A percentile compares a stretch with the other conserved stretches of the same genome.
These are phyloP conservation scores for Salicornia ramosissima DNA, from an alignment of 148 eudicot species.

Conservation along the genomic window DNA sequence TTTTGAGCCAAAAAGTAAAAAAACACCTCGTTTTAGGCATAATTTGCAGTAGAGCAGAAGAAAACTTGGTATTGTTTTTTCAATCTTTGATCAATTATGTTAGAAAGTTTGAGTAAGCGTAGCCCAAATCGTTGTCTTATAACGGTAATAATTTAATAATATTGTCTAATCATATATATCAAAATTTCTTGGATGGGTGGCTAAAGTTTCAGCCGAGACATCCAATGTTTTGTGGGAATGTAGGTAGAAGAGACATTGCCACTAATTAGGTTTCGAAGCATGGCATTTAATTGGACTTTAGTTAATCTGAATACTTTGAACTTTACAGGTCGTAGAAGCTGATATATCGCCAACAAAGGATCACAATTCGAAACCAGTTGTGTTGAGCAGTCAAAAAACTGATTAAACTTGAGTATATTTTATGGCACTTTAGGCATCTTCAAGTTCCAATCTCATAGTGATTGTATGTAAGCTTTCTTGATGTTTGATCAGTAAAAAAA, in stretches of 20 bases:
- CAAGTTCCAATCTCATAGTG: conserved; percentile 13
- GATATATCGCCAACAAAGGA: conserved; percentile 21
- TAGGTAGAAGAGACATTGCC: background rate
- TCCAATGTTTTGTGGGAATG: background rate
- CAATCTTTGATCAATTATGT: background rate
- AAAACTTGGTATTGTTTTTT: background rate
- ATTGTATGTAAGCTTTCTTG: conserved; percentile 12
- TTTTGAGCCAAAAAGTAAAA: background rate
- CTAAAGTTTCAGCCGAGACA: background rate
- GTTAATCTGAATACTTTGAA: background rate
- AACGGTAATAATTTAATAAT: background rate
- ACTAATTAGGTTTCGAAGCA: background rate
- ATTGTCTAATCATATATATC: background rate
- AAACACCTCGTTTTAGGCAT: background rate
- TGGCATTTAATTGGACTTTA: too few species aligned
- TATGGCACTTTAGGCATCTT: background rate
- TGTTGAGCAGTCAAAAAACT: conserved; percentile 16
- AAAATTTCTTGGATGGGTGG: background rate
- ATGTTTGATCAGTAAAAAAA: conserved; percentile 3
- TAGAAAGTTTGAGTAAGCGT: background rate
- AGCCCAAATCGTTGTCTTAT: background rate
- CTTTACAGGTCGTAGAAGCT: conserved; percentile 27
- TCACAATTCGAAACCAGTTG: conserved; percentile 5
- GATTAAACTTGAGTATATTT: conserved; percentile 8
- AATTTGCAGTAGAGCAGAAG: background rate